phyloP scores from a whole-genome alignment of 805 yeast species.

The Blastobotrys robertii region DNA sequence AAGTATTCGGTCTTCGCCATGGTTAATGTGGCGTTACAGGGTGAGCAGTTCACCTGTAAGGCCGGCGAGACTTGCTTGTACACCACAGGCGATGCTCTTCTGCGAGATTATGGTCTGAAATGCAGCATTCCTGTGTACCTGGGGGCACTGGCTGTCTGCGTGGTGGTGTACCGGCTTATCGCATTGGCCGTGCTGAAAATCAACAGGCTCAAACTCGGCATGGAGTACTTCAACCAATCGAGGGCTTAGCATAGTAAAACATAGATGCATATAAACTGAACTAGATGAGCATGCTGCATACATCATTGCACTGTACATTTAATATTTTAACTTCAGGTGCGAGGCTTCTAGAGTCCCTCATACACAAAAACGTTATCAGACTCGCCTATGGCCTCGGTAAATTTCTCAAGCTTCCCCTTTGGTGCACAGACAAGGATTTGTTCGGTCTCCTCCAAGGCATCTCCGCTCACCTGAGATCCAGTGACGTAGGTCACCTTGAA shows the following conservation, averaged over 20 bases:
- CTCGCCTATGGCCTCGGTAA: no score
- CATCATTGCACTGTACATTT: no score
- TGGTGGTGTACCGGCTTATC: slow-evolving; percentile 20
- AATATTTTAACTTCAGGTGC: no score
- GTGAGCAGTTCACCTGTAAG: slow-evolving; percentile 42
- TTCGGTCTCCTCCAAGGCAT: no score
- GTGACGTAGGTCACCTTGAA: slow-evolving; percentile 65
- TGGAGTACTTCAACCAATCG: slow-evolving; percentile 3
- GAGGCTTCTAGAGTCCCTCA: no score
- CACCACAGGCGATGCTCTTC: slow-evolving; percentile 45
- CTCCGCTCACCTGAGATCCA: slow-evolving; percentile 32
- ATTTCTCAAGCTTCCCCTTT: no score
- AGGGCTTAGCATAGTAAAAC: no score
- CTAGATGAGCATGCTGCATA: no score
- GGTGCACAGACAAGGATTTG: no score
- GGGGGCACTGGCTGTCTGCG: slow-evolving; percentile 18
- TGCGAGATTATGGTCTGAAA: slow-evolving; percentile 40
- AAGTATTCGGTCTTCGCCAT: slow-evolving; percentile 58
- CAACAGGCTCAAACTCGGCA: slow-evolving; percentile 16
- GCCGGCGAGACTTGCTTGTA: slow-evolving; percentile 38
- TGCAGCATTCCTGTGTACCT: slow-evolving; percentile 13
- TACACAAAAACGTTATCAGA: no score
- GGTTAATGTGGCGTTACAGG: slow-evolving; percentile 50
- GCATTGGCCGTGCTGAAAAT: slow-evolving; percentile 19
- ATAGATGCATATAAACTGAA: no score